phyloP scores from a whole-genome alignment of 2,329 filamentous ascomycete genomes.

The Verticillium nonalfalfae region DNA sequence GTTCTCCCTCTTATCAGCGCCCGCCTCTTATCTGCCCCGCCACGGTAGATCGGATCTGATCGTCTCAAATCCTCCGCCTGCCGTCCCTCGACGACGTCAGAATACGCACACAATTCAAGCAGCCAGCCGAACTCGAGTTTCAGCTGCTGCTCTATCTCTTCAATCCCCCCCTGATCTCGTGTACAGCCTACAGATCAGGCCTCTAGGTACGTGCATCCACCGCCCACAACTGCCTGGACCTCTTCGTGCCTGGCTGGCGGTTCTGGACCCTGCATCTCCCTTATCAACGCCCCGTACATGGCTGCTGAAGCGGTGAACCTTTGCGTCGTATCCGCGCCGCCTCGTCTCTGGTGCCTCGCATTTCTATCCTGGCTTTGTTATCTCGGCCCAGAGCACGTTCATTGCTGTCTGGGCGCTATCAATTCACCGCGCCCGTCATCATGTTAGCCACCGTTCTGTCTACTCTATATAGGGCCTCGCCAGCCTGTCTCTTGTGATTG shows the following conservation, averaged over 20 bases:
- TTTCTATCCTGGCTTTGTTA: neutral
- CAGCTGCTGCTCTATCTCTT: neutral
- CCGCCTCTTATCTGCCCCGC: neutral
- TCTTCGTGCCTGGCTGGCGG: neutral
- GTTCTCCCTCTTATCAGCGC: neutral
- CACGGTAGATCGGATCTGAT: neutral
- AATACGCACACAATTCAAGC: neutral
- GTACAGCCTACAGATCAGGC: constrained; percentile 11
- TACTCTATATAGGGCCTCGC: neutral
- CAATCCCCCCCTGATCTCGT: constrained; percentile 7
- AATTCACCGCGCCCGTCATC: neutral
- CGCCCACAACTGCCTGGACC: constrained; percentile 1
- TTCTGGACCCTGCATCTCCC: constrained; percentile 5
- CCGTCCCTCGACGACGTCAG: neutral
- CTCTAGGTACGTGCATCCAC: constrained; percentile 10
- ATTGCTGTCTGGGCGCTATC: neutral
- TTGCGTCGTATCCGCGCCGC: neutral
- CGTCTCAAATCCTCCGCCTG: neutral
- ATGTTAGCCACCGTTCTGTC: neutral
- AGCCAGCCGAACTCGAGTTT: neutral
- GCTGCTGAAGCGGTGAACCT: constrained; percentile 10
- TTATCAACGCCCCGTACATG: constrained; percentile 10
- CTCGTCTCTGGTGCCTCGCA: neutral
- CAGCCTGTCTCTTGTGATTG: neutral
- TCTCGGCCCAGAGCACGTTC: neutral